Conservation (phyloP, 2,329 filamentous ascomycete genomes). For the Ascochyta fabae region DNA sequence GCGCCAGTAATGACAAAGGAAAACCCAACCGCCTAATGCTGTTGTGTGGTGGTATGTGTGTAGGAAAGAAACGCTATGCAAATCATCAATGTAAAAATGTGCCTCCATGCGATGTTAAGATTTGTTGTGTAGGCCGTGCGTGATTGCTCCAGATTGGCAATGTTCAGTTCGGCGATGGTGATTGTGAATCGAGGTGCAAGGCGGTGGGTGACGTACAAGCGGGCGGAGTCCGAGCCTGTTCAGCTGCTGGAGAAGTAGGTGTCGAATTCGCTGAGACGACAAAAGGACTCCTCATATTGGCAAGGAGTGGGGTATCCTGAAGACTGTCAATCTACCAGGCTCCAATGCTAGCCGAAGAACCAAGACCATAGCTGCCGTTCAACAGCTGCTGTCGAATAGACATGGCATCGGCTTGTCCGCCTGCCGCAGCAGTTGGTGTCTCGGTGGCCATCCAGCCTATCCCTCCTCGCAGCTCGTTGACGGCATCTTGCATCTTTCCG, state of each 20-base stretch:
- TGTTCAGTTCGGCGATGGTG: background rate
- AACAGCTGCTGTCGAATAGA: slow-evolving; percentile 57
- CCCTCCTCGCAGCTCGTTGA: slow-evolving; percentile 75
- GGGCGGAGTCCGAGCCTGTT: background rate
- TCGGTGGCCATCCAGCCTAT: slow-evolving; percentile 77
- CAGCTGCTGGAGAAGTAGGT: background rate
- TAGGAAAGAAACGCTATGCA: slow-evolving; percentile 46
- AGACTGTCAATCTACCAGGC: slow-evolving; percentile 55
- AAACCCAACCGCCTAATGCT: slow-evolving; percentile 32
- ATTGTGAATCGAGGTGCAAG: background rate
- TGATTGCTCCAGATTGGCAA: background rate
- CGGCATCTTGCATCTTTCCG: slow-evolving; percentile 79
- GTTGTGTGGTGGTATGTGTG: slow-evolving; percentile 24
- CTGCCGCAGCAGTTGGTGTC: slow-evolving; percentile 25
- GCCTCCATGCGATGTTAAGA: slow-evolving; percentile 27
- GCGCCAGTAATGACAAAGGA: slow-evolving; percentile 20
- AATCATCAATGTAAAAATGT: slow-evolving; percentile 38
- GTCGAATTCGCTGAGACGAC: background rate
- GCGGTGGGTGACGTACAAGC: background rate
- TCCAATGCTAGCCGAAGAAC: slow-evolving; percentile 62
- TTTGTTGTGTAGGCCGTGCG: background rate
- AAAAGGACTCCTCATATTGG: background rate
- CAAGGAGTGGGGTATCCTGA: background rate
- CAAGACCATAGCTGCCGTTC: slow-evolving; percentile 63
- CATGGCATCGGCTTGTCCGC: slow-evolving; percentile 37